phyloP scores from a whole-genome alignment of 176 grass and related monocot species.

The Cymbopogon citratus region DNA sequence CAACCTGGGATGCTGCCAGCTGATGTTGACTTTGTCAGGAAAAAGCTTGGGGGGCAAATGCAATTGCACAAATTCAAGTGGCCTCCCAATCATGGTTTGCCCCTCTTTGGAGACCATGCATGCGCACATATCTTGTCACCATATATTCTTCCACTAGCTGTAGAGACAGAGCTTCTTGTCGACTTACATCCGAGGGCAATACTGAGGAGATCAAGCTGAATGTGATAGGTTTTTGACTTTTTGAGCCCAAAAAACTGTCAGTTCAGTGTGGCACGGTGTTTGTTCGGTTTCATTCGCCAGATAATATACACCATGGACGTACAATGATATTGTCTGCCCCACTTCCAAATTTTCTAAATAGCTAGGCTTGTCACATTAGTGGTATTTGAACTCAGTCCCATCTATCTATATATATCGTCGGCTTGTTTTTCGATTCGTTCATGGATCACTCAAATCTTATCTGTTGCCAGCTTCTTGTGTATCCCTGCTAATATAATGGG shows the following conservation, averaged over 20 bases:
- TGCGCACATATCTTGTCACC: slow-evolving; percentile 14
- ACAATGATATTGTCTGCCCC: background rate
- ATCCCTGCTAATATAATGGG: background rate
- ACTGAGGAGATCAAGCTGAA: background rate
- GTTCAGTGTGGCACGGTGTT: background rate
- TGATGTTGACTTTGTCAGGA: background rate
- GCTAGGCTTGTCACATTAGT: background rate
- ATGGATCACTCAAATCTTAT: slow-evolving; percentile 1
- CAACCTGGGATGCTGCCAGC: background rate
- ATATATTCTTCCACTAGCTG: slow-evolving; percentile 29
- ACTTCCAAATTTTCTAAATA: slow-evolving; percentile 26
- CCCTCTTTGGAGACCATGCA: slow-evolving; percentile 30
- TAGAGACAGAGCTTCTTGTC: slow-evolving; percentile 8
- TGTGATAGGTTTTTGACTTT: slow-evolving; percentile 14
- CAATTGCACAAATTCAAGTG: background rate
- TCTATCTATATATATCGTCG: background rate
- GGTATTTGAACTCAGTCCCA: slow-evolving; percentile 19
- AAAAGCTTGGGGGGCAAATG: slow-evolving; percentile 18
- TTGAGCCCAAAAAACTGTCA: slow-evolving; percentile 6
- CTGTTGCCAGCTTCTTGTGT: slow-evolving; percentile 11
- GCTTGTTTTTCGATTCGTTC: background rate
- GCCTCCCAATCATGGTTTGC: slow-evolving; percentile 18
- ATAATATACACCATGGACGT: background rate
- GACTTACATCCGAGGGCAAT: background rate
- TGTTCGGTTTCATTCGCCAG: background rate